These are phyloP conservation scores for Bryoerythrophyllum caledonicum DNA, from an alignment of 225 moss, liverwort and hornwort genomes.

Conservation along the genomic window DNA sequence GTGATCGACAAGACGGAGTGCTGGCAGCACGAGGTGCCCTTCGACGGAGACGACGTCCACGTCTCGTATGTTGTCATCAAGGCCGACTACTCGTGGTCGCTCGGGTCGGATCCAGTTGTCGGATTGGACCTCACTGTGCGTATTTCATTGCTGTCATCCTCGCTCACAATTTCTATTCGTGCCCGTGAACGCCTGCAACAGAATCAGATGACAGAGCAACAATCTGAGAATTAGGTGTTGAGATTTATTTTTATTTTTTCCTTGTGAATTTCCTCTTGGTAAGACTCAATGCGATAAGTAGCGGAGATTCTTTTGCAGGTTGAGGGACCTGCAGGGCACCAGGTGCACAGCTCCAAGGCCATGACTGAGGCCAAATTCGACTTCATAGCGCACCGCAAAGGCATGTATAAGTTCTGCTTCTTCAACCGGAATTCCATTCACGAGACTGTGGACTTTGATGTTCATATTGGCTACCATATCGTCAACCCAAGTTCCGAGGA, in stretches of 20 bases:
- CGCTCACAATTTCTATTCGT: not conserved
- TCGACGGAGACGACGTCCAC: constrained; percentile 52
- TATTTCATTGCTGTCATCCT: not conserved
- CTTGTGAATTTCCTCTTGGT: not conserved
- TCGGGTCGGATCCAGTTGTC: constrained; percentile 30
- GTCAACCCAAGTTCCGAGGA: constrained; percentile 35
- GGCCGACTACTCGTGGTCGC: constrained; percentile 60
- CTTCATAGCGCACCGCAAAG: constrained; percentile 63
- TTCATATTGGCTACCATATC: constrained; percentile 57
- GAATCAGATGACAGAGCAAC: not conserved
- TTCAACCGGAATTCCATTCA: constrained; percentile 72
- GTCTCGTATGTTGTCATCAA: constrained; percentile 85
- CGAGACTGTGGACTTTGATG: constrained; percentile 89
- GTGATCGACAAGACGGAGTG: constrained; percentile 82
- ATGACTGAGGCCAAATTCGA: constrained; percentile 71
- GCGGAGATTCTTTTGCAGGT: constrained; percentile 49
- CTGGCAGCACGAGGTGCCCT: constrained; percentile 63
- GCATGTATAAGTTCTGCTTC: constrained; percentile 91
- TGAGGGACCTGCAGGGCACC: constrained; percentile 76
- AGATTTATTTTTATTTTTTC: not conserved
- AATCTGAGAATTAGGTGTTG: not conserved
- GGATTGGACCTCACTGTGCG: constrained; percentile 69
- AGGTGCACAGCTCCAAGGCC: constrained; percentile 49
- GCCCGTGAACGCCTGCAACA: not conserved
- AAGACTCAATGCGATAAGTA: not conserved